phyloP scores from a whole-genome alignment of 2,329 filamentous ascomycete genomes.

The Trichoderma guizhouense region DNA sequence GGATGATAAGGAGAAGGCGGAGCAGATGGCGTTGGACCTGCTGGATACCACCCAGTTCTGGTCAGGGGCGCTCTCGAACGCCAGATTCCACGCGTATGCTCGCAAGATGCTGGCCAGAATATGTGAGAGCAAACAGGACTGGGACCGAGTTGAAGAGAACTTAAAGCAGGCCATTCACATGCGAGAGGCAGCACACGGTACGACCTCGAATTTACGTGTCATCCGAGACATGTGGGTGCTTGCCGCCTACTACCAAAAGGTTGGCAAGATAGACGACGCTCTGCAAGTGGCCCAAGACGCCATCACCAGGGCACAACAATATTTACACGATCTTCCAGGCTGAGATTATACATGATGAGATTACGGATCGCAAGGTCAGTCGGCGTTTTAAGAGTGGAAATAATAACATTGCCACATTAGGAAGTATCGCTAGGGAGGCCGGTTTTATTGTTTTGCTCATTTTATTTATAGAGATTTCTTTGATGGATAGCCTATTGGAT shows the following conservation, averaged over 20 bases:
- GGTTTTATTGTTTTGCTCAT: not conserved
- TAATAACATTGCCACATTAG: not conserved
- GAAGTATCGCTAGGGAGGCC: not conserved
- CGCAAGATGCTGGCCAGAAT: conserved; percentile 38
- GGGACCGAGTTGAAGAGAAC: conserved; percentile 33
- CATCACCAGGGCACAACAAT: conserved; percentile 32
- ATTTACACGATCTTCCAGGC: conserved; percentile 26
- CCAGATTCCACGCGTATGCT: conserved; percentile 38
- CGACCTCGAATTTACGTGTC: conserved; percentile 34
- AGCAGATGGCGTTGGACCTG: conserved; percentile 30
- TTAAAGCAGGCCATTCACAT: conserved; percentile 32
- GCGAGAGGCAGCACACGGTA: conserved; percentile 36
- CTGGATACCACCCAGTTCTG: conserved; percentile 28
- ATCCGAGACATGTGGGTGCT: conserved; percentile 40
- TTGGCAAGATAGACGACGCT: conserved; percentile 30
- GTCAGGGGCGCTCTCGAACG: conserved; percentile 27
- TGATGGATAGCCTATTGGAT: not conserved
- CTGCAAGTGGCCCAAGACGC: conserved; percentile 32
- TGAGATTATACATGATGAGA: conserved; percentile 15
- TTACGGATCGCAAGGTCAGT: conserved; percentile 8
- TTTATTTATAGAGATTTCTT: not conserved
- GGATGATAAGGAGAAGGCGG: conserved; percentile 31
- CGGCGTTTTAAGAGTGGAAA: not conserved
- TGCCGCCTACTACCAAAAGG: conserved; percentile 32
- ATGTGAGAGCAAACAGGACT: conserved; percentile 33